Evolutionary conservation across 352 stramenopile genomes (phyloP).

Genomic region (Blastocystis sp.): DNA sequence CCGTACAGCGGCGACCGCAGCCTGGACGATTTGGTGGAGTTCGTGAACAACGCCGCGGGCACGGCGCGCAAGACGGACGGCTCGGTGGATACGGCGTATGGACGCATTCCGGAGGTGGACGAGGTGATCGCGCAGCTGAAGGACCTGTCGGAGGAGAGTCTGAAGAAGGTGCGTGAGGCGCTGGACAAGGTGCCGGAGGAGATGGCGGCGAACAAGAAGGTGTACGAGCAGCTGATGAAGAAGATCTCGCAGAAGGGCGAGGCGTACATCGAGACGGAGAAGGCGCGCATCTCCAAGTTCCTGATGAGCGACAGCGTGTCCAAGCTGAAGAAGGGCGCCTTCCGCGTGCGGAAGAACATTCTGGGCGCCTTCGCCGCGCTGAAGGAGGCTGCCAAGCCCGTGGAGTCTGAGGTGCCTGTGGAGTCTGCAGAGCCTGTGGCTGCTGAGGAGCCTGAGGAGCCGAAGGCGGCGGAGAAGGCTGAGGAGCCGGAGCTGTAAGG

Average conservation of each 20-base stretch:
- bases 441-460: background rate
- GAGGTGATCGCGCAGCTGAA: constrained; percentile 25
- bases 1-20: constrained; percentile 34
- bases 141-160: constrained; percentile 31
- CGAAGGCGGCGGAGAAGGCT: constrained; percentile 11
- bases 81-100: constrained; percentile 23
- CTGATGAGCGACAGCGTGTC: constrained; percentile 25
- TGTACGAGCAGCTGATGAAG: constrained; percentile 59
- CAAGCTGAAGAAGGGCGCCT: constrained; percentile 66
- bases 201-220: constrained; percentile 38
- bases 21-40: constrained; percentile 64
- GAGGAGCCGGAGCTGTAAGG: background rate
- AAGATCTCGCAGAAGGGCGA: constrained; percentile 61
- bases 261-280: constrained; percentile 30
- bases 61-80: constrained; percentile 32
- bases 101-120: constrained; percentile 42
- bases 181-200: constrained; percentile 27
- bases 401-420: background rate
- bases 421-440: too few species aligned
- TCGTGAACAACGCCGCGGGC: constrained; percentile 59
- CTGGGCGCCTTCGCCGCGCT: constrained; percentile 46
- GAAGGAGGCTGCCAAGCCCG: background rate
- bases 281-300: constrained; percentile 51
- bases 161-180: constrained; percentile 61
- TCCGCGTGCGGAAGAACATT: constrained; percentile 58